Conservation (phyloP, 495 filamentous ascomycete genomes). For the Aeminium ludgeri region DNA sequence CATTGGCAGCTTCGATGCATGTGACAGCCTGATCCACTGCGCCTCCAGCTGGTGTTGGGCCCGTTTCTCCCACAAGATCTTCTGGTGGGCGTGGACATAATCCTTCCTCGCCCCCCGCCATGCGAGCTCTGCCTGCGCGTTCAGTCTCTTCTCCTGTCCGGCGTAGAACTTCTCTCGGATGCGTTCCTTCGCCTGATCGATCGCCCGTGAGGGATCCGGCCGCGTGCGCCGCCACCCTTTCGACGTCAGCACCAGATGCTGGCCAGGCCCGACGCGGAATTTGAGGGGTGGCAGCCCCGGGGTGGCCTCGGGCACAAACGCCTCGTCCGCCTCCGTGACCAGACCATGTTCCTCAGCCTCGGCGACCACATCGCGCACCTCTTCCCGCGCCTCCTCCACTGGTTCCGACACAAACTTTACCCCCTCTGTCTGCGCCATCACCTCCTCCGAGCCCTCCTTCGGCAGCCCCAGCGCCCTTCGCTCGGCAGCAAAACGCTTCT, state of each 20-base stretch:
- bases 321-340: constrained; percentile 8
- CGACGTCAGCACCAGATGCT: constrained; percentile 10
- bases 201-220: neutral
- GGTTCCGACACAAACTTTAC: constrained; percentile 3
- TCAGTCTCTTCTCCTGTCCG: too few species aligned
- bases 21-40: too few species aligned
- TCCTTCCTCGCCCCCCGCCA: too few species aligned
- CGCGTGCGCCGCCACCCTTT: constrained; percentile 10
- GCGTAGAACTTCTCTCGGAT: too few species aligned
- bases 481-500: constrained; percentile 40
- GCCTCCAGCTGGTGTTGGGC: too few species aligned
- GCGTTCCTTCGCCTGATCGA: too few species aligned
- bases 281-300: constrained; percentile 5
- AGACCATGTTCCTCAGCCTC: constrained; percentile 6
- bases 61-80: too few species aligned
- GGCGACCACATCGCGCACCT: neutral
- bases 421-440: constrained; percentile 2
- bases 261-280: constrained; percentile 11
- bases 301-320: constrained; percentile 6
- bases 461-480: constrained; percentile 34
- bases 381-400: constrained; percentile 1
- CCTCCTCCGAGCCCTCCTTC: constrained; percentile 7
- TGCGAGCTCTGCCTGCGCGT: too few species aligned
- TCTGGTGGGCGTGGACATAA: too few species aligned
- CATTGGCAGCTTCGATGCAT: too few species aligned